Percentiles rank a stretch among this genome's conserved stretches.
Conservation (phyloP, 2,329 filamentous ascomycete genomes). For the Fusarium sp. region DNA sequence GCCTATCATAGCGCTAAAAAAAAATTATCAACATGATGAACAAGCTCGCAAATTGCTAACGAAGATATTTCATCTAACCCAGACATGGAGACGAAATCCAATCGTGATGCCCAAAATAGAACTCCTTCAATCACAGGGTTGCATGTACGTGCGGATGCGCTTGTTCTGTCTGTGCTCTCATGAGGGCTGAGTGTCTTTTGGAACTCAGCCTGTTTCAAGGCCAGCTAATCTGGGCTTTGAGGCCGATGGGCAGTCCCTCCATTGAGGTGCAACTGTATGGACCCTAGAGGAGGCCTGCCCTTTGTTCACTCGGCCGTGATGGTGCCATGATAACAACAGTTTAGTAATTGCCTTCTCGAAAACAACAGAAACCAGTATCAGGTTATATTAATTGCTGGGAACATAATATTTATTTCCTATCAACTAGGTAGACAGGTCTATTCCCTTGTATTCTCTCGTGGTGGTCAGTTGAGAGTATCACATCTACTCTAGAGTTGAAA, state of each 20-base stretch:
- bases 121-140: background rate
- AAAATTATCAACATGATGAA: background rate
- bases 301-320: no score
- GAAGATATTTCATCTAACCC: background rate
- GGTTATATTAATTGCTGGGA: no score
- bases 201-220: background rate
- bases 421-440: no score
- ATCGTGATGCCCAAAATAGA: constrained; percentile 6
- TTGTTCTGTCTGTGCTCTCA: background rate
- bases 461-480: background rate
- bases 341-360: no score
- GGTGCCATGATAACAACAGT: no score
- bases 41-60: background rate
- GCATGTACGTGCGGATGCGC: background rate
- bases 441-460: background rate
- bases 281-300: no score
- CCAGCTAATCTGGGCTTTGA: background rate
- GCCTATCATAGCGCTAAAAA: constrained; percentile 27
- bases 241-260: no score
- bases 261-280: no score
- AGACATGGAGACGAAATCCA: background rate
- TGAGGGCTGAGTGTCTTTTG: background rate
- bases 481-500: background rate
- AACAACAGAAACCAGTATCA: no score
- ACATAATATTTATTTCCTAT: no score